Conservation (phyloP, 2,329 filamentous ascomycete species). For the Fusarium sp. region DNA sequence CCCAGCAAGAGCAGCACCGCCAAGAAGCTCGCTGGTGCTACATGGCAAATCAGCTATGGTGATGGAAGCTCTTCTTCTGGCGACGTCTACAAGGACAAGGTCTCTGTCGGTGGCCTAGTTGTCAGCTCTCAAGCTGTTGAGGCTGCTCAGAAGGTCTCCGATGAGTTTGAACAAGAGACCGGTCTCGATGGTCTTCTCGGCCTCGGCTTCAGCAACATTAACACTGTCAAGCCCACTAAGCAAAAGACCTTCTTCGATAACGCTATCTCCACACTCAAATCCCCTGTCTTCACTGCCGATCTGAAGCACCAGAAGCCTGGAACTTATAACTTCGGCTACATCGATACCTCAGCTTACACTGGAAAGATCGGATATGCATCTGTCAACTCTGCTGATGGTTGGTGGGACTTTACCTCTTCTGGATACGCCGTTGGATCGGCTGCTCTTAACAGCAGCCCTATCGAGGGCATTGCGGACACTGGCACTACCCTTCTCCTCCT, state of each 20-base stretch:
- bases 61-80: conserved; percentile 61
- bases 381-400: conserved; percentile 72
- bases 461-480: conserved; percentile 68
- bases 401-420: conserved; percentile 70
- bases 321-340: conserved; percentile 81
- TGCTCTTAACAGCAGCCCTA: conserved; percentile 51
- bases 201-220: conserved; percentile 60
- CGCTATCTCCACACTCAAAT: conserved; percentile 38
- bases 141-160: conserved; percentile 58
- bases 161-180: conserved; percentile 56
- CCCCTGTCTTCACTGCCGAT: conserved; percentile 76
- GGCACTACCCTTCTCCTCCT: conserved; percentile 77
- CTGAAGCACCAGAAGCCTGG: conserved; percentile 70
- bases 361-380: conserved; percentile 74
- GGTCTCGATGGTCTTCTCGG: conserved; percentile 62
- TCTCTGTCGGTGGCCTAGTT: conserved; percentile 60
- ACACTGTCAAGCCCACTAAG: conserved; percentile 58
- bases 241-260: conserved; percentile 63
- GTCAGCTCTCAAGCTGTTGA: conserved; percentile 61
- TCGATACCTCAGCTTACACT: conserved; percentile 75
- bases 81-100: conserved; percentile 61
- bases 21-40: conserved; percentile 54
- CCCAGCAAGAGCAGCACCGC: conserved; percentile 59
- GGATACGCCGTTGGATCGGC: conserved; percentile 42
- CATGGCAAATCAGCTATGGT: conserved; percentile 62